A percentile compares a stretch with the other conserved stretches of the same genome.
These are phyloP conservation scores for Luvunga scandens DNA, from an alignment of 345 rosid genomes.

Conservation along the genomic window DNA sequence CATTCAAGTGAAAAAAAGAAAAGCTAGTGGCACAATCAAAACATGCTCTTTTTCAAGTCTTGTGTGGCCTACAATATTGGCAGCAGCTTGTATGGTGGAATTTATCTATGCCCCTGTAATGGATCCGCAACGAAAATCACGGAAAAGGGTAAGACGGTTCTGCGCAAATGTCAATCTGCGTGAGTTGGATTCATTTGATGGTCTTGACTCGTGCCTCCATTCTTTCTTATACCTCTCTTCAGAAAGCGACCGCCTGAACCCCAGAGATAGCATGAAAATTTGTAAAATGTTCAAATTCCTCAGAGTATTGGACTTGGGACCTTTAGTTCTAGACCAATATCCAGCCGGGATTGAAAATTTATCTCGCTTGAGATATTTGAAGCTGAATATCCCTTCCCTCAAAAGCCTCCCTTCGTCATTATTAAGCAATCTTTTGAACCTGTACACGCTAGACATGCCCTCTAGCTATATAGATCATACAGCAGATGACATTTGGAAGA, in stretches of 20 bases:
- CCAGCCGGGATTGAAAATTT: neutral
- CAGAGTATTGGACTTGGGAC: neutral
- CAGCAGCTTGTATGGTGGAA: neutral
- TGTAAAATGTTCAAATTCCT: too few relatives aligned
- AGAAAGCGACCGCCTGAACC: too few relatives aligned
- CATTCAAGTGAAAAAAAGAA: neutral
- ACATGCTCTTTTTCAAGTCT: neutral
- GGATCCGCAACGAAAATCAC: neutral
- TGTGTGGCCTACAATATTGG: neutral
- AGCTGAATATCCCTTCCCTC: constrained; percentile 2
- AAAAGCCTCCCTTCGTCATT: neutral
- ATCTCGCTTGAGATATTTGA: neutral
- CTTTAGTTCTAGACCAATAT: neutral
- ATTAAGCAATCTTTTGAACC: neutral
- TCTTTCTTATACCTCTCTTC: neutral
- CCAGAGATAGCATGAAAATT: neutral
- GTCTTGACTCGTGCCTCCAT: neutral
- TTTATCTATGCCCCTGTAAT: neutral
- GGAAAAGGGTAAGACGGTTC: neutral
- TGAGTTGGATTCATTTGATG: neutral
- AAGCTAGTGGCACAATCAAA: neutral
- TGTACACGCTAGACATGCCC: neutral
- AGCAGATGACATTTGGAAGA: neutral
- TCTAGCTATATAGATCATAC: neutral
- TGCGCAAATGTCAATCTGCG: too few relatives aligned